Conservation (phyloP, 306 rosid genomes). For the Cucumis hystrix region DNA sequence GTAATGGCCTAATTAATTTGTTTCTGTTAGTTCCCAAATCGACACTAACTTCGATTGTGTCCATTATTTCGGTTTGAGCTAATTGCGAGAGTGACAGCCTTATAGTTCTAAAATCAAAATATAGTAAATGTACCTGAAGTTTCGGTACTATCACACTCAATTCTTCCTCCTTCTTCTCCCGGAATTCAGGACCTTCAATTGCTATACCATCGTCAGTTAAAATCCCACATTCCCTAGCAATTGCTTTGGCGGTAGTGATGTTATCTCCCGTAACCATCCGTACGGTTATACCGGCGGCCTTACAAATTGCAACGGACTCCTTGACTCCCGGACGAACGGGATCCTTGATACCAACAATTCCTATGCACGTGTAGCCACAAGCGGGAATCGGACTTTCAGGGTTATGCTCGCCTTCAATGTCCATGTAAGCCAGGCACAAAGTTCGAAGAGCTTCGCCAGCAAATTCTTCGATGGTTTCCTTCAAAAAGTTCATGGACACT, state of each 20-base stretch:
- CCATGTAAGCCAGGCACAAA: conserved; percentile 82
- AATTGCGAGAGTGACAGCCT: not conserved
- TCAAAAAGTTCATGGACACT: conserved; percentile 34
- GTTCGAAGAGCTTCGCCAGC: conserved; percentile 91
- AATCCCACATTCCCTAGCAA: conserved; percentile 96
- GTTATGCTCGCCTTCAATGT: conserved; percentile 33
- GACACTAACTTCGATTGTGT: not conserved
- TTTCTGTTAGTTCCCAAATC: not conserved
- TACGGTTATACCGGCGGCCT: conserved; percentile 82
- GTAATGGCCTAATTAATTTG: not conserved
- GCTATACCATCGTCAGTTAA: conserved; percentile 69
- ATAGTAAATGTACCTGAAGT: conserved; percentile 45
- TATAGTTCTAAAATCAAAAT: not conserved
- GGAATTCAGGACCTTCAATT: conserved; percentile 91
- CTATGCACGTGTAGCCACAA: conserved; percentile 69
- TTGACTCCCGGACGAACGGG: conserved; percentile 95
- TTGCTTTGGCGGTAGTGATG: conserved; percentile 93
- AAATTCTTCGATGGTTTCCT: conserved; percentile 54
- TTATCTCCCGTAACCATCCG: conserved; percentile 98
- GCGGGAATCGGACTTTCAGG: conserved; percentile 43
- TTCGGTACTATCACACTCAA: conserved; percentile 55
- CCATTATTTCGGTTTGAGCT: not conserved
- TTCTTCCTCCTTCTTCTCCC: conserved; percentile 64
- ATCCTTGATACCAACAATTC: conserved; percentile 95
- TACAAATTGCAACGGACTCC: conserved; percentile 87